These are phyloP conservation scores for Pleurozium schreberi DNA, from an alignment of 225 moss, liverwort and hornwort genomes.

Conservation along the genomic window DNA sequence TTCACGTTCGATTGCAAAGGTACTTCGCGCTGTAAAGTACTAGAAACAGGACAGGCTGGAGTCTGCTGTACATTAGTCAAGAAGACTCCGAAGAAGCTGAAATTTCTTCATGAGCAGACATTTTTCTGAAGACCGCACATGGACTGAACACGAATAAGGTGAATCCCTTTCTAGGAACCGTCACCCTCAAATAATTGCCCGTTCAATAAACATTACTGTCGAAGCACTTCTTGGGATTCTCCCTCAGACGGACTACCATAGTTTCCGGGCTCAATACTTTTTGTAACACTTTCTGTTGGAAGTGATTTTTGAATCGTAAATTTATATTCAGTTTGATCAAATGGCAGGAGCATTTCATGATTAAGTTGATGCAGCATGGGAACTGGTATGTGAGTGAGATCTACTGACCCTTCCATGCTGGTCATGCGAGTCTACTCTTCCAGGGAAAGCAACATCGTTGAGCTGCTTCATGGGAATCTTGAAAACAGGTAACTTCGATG, in stretches of 20 bases:
- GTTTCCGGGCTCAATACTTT: not conserved
- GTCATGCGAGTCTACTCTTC: not conserved
- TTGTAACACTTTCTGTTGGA: not conserved
- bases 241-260: not conserved
- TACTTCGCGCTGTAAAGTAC: slow-evolving; percentile 15
- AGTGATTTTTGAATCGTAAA: not conserved
- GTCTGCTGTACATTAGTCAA: slow-evolving; percentile 27
- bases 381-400: not conserved
- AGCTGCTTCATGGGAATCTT: no score
- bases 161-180: slow-evolving; percentile 3
- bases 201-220: slow-evolving; percentile 19
- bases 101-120: slow-evolving; percentile 12
- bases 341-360: not conserved
- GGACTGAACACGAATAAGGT: slow-evolving; percentile 17
- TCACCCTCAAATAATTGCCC: slow-evolving; percentile 25
- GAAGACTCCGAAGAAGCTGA: not conserved
- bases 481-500: not conserved
- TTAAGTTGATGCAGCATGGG: not conserved
- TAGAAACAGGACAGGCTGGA: slow-evolving; percentile 16
- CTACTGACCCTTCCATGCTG: not conserved
- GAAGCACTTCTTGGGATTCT: not conserved
- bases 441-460: not conserved
- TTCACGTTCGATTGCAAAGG: slow-evolving; percentile 8
- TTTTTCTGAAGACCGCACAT: slow-evolving; percentile 9
- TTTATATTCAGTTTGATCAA: not conserved